Evolutionary conservation across 2,329 filamentous ascomycete genomes (phyloP).

Genomic region (Polychaeton citri): DNA sequence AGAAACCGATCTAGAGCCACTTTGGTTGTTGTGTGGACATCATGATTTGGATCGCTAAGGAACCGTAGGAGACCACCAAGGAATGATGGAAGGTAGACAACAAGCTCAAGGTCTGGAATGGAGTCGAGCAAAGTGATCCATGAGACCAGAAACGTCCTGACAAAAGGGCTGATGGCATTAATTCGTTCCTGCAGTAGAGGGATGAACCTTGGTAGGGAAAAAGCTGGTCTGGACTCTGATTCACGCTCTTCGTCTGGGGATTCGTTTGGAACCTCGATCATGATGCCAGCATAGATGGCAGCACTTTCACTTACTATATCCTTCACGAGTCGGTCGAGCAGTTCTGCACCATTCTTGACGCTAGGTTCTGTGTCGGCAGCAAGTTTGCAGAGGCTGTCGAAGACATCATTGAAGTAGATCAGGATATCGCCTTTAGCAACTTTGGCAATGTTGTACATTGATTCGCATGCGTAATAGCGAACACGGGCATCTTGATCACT

Average conservation of each 20-base stretch:
- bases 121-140: slow-evolving; percentile 94
- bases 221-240: slow-evolving; percentile 62
- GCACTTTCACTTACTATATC: slow-evolving; percentile 94
- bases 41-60: slow-evolving; percentile 75
- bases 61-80: slow-evolving; percentile 82
- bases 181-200: slow-evolving; percentile 89
- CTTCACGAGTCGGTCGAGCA: slow-evolving; percentile 87
- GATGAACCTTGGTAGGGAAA: slow-evolving; percentile 82
- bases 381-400: slow-evolving; percentile 92
- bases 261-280: slow-evolving; percentile 43
- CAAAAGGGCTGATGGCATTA: slow-evolving; percentile 87
- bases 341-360: slow-evolving; percentile 93
- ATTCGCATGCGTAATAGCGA: slow-evolving; percentile 95
- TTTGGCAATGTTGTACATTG: slow-evolving; percentile 99
- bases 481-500: slow-evolving; percentile 95
- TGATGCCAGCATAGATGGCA: slow-evolving; percentile 81
- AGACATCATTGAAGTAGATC: slow-evolving; percentile 96
- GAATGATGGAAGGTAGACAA: slow-evolving; percentile 85
- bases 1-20: slow-evolving; percentile 80
- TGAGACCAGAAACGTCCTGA: slow-evolving; percentile 83
- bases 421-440: slow-evolving; percentile 96
- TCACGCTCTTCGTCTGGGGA: slow-evolving; percentile 24
- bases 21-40: slow-evolving; percentile 92
- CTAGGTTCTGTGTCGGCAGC: slow-evolving; percentile 92
- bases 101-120: slow-evolving; percentile 89